Base-by-base conservation (phyloP, 192 early-diverging fungal genomes). In the Linnemannia hyalina region DNA sequence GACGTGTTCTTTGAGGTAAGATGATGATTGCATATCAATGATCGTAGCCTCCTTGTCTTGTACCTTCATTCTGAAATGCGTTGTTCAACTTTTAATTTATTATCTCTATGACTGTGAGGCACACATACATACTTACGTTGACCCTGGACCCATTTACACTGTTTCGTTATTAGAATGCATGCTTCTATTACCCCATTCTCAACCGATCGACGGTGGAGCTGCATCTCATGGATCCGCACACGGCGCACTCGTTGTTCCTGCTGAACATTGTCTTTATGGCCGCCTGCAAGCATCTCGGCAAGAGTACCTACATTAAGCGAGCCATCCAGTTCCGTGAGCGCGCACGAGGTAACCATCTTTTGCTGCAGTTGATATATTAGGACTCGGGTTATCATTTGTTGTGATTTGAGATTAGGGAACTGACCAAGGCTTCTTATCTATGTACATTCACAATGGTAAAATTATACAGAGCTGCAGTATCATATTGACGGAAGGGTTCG, bases 1-100 rank as follows among this genome's bases (percentile, higher is more conserved):
- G 84, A 86, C 68, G 76, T 86, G 1, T 86, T 86, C 60, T 86
- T 86, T 47, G 79, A 86, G 84, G 84, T 86, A 80, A n/a, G 32
- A 22, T 13, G 10, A 46, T 15, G 13, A 46, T 13, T 46, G 44
- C 44, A 46, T 46, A 2, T 15, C 13, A 13, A 7, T 44, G 44
- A 3, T 15, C 13, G 2, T 15, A 46, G 2, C 44, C 10, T n/a
- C 38, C 42, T 6, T 73, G 47, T 10, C 46, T 52, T 6, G 40
- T 15, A 13, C 15, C 23, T 29, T 47, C 9, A 32, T 22, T 42
- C 26, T n/a, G 2, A 49, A 49, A 16, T 47, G 46, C 22, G n/a
- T 18, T 4, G 16, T 7, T 65, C 29, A 65, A 65, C 60, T 65
- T 65, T 65, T 32, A 65, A 13, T 65, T 65, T 32, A 32, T 32